Base-by-base conservation (phyloP, 176 grass and related monocot genomes). In the Carex cristatella region DNA sequence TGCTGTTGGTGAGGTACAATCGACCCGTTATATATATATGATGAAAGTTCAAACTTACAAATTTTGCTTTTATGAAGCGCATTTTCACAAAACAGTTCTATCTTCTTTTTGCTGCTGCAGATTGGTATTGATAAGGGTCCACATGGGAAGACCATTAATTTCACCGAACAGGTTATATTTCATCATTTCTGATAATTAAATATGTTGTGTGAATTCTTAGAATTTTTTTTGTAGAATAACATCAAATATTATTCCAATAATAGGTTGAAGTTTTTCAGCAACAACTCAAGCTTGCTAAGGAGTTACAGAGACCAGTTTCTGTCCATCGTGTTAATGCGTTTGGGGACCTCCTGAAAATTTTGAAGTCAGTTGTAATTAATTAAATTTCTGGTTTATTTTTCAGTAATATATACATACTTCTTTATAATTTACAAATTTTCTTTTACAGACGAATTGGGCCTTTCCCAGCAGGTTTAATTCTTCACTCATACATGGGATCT, bases 401-500 rank as follows among this genome's bases (percentile, higher is more conserved):
- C 2, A 33, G 12, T 62, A 13, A 73, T 84, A 23, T 27, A 55
- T 46, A 46, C 7, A 46, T 58, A 16, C 80, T 33, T 4, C 48
- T 73, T 11, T 64, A 53, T 57, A 66, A 38, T 79, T 58, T 64
- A 1, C 10, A 49, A 10, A 49, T 10, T 49, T 10, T 49, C 8
- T 38, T 88, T 72, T 54, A 56, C 70, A 98, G 95, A 85, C 68
- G 12, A 76, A 85, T 61, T 35, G 93, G 95, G 83, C 93, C 95
- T 81, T 98, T 95, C 76, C 89, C 93, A 67, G 86, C 80, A 79
- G 95, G 93, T 10, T 69, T 93, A 65, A 75, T 98, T 77, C 77
- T 98, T 74, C 93, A 94, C 85, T 98, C 93, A 0, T 95, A 95
- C 89, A 7, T 95, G 16, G 95, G 95, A 81, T 95, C 95, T 90